These are phyloP conservation scores for Boletus vermiculosoides DNA, from an alignment of 768 basidiomycete species.

Conservation along the genomic window DNA sequence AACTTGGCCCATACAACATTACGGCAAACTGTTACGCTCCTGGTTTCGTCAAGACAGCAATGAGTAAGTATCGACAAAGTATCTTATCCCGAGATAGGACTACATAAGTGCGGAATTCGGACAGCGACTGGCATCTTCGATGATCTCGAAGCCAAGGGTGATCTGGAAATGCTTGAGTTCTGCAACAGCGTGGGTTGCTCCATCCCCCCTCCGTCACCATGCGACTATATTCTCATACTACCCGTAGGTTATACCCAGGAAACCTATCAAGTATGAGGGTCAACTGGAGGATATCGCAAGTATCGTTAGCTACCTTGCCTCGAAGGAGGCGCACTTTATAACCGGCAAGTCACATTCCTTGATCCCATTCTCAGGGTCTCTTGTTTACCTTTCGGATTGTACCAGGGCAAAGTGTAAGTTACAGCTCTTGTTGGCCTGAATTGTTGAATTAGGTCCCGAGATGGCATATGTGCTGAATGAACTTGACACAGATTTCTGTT, in stretches of 20 bases:
- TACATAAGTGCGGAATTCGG: too few relatives aligned
- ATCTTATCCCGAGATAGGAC: background rate
- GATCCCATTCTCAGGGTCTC: background rate
- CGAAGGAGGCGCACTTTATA: constrained; percentile 35
- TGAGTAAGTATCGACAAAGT: constrained; percentile 22
- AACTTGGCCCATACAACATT: constrained; percentile 33
- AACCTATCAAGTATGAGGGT: constrained; percentile 17
- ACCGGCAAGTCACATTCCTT: constrained; percentile 26
- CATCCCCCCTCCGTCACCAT: too few relatives aligned
- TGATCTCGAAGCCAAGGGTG: too few relatives aligned
- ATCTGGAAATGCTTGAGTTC: too few relatives aligned
- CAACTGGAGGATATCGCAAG: constrained; percentile 33
- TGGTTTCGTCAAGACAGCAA: constrained; percentile 26
- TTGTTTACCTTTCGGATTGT: background rate
- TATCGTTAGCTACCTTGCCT: constrained; percentile 35
- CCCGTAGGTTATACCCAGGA: background rate
- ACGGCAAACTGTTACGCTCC: constrained; percentile 42
- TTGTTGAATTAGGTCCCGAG: background rate
- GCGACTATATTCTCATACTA: too few relatives aligned
- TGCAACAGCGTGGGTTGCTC: background rate
- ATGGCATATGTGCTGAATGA: too few relatives aligned
- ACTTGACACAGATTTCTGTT: too few relatives aligned
- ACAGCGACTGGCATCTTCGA: background rate
- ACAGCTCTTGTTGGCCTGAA: background rate
- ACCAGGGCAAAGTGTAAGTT: constrained; percentile 13